Evolutionary conservation across 129 eudicot genomes (phyloP).

Genomic region (Flaveria trinervia): DNA sequence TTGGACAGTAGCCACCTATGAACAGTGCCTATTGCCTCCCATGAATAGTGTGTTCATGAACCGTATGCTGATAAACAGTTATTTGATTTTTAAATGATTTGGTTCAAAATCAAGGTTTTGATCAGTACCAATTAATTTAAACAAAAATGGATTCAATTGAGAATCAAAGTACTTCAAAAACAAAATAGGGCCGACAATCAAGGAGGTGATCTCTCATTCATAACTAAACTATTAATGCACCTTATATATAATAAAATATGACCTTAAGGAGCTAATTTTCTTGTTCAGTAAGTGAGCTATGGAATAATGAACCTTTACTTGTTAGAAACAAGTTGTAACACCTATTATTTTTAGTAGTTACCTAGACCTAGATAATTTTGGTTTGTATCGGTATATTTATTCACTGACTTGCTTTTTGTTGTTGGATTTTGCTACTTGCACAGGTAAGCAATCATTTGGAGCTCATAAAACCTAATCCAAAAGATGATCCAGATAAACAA

Average conservation of each 20-base stretch:
- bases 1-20: no score
- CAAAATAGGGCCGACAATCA: background rate
- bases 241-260: background rate
- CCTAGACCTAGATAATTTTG: background rate
- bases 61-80: no score
- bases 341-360: background rate
- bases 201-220: no score
- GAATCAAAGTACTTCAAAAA: background rate
- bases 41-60: no score
- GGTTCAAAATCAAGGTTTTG: background rate
- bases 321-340: background rate
- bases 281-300: background rate
- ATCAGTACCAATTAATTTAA: background rate
- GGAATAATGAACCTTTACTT: background rate
- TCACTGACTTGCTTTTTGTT: background rate
- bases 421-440: conserved; percentile 10
- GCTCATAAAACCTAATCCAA: conserved; percentile 91
- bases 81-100: no score
- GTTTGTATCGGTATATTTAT: background rate
- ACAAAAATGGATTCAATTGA: background rate
- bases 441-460: conserved; percentile 97
- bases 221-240: background rate
- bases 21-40: no score
- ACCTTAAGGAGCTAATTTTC: background rate
- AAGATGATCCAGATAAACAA: conserved; percentile 77